These are phyloP conservation scores for Mediolabrus comicus DNA, from an alignment of 108 stramenopile genomes.

Conservation along the genomic window DNA sequence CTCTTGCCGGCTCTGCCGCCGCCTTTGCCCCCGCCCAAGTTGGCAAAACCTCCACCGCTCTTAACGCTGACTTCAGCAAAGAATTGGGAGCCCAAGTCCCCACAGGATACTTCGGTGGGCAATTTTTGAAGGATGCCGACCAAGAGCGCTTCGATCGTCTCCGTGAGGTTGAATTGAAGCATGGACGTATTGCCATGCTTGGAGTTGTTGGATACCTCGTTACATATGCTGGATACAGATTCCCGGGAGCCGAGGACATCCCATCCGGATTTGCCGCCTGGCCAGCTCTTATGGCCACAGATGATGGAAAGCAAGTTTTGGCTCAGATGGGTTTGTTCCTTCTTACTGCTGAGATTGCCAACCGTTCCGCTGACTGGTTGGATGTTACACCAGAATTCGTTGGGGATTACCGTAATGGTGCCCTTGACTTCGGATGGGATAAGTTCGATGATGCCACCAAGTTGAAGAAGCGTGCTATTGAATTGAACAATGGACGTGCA, in stretches of 20 bases:
- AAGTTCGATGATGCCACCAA: conserved; percentile 61
- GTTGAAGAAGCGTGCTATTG: conserved; percentile 80
- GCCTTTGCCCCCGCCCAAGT: conserved; percentile 69
- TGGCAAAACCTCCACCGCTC: conserved; percentile 11
- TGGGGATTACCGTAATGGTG: conserved; percentile 77
- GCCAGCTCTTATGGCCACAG: conserved; percentile 17
- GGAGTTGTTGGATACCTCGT: conserved; percentile 80
- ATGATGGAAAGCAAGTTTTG: not conserved
- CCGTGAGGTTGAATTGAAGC: conserved; percentile 78
- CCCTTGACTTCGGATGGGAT: conserved; percentile 78
- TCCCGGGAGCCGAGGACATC: conserved; percentile 70
- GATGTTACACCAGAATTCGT: conserved; percentile 63
- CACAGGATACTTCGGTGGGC: conserved; percentile 80
- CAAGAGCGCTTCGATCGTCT: conserved; percentile 71
- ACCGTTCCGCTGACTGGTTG: conserved; percentile 48
- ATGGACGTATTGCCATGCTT: conserved; percentile 77
- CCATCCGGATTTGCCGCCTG: conserved; percentile 57
- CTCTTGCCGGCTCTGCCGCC: conserved; percentile 74
- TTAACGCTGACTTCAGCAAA: conserved; percentile 52
- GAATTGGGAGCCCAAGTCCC: conserved; percentile 79
- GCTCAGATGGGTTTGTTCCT: conserved; percentile 22
- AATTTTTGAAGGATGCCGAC: conserved; percentile 48
- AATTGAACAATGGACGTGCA: conserved; percentile 91
- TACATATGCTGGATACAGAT: conserved; percentile 71
- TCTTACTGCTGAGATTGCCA: conserved; percentile 27